Evolutionary conservation across 106 monocot species (phyloP).

Genomic region (Gastrodia elata): DNA sequence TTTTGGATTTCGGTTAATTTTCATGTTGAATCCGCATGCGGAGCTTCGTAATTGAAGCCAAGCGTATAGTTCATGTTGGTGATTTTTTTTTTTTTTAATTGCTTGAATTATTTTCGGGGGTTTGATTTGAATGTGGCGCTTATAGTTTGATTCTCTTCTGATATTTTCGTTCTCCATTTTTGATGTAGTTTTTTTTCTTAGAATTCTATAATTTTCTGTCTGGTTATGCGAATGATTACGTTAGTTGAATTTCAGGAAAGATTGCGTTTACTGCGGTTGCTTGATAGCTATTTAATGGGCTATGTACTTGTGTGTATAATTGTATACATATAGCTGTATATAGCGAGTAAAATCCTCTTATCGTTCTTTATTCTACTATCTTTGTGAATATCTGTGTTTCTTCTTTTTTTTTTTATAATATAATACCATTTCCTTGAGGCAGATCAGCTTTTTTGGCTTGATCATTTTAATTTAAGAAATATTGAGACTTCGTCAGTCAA

Average conservation of each 20-base stretch:
- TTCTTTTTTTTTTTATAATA: not conserved
- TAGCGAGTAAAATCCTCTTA: too few species aligned
- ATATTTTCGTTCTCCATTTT: not conserved
- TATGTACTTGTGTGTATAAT: too few species aligned
- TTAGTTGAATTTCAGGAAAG: not conserved
- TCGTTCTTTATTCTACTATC: not conserved
- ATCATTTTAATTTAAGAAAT: not conserved
- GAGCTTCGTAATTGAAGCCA: not conserved
- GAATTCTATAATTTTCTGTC: too few species aligned
- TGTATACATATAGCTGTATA: too few species aligned
- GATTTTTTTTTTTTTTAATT: not conserved
- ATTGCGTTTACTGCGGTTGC: too few species aligned
- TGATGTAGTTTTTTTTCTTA: not conserved
- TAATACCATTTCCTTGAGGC: not conserved
- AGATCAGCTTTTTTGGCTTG: not conserved
- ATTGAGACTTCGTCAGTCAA: not conserved
- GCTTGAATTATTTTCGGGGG: too few species aligned
- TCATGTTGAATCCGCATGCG: not conserved
- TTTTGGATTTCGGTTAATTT: not conserved
- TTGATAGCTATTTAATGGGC: too few species aligned
- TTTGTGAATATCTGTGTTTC: not conserved
- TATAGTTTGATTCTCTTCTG: not conserved
- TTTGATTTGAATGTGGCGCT: not conserved
- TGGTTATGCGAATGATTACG: not conserved
- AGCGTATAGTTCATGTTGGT: not conserved